Evolutionary conservation across 139 green algal genomes (phyloP).

Genomic region (Yamagishiella unicocca): DNA sequence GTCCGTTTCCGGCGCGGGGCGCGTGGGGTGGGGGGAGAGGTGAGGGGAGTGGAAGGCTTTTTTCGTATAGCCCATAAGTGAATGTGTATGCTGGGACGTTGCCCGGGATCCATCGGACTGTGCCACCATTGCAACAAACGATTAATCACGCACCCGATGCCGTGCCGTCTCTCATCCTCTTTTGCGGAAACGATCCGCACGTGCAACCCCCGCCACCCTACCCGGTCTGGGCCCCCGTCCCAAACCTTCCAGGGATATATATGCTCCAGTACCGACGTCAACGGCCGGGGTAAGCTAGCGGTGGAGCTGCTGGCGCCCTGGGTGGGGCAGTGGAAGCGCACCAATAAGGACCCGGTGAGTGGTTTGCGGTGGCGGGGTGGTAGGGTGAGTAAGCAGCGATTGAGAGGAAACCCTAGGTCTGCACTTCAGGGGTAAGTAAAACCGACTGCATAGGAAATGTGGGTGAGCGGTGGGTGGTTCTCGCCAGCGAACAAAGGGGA

Average conservation of each 20-base stretch:
- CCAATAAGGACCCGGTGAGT: slow-evolving; percentile 46
- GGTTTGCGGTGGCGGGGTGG: neutral
- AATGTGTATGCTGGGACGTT: neutral
- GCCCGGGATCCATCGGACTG: too few species aligned
- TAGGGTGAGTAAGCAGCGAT: neutral
- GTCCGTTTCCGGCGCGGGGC: too few species aligned
- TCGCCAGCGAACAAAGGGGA: too few species aligned
- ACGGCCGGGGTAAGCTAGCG: slow-evolving; percentile 63
- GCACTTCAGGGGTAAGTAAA: too few species aligned
- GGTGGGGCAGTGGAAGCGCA: slow-evolving; percentile 60
- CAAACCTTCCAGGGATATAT: slow-evolving; percentile 74
- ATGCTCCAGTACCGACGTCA: slow-evolving; percentile 66
- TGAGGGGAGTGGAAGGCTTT: too few species aligned
- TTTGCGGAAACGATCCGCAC: too few species aligned
- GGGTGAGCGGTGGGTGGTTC: too few species aligned
- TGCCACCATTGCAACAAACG: too few species aligned
- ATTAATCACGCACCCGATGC: neutral
- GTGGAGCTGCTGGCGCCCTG: slow-evolving; percentile 81
- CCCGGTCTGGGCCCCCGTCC: neutral
- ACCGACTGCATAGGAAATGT: too few species aligned
- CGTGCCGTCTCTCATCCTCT: neutral
- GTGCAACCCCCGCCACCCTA: too few species aligned
- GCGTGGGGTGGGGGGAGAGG: neutral
- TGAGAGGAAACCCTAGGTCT: too few species aligned
- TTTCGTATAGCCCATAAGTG: too few species aligned